These are phyloP conservation scores for Xylaria sp. DNA, from an alignment of 2,329 filamentous ascomycete species.

Conservation along the genomic window DNA sequence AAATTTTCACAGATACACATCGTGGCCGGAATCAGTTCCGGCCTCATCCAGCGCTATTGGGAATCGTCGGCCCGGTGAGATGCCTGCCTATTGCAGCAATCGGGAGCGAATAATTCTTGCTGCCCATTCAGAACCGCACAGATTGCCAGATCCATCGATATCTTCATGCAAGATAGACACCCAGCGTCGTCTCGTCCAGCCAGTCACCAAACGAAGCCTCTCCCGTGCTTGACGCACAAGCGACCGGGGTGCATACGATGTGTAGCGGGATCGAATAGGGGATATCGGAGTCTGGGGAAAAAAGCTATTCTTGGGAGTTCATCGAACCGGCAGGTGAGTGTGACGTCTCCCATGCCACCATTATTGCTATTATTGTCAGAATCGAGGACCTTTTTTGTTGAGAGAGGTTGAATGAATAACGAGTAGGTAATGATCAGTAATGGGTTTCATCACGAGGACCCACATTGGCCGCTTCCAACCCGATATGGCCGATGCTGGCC, in stretches of 20 bases:
- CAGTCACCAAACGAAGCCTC: constrained; percentile 4
- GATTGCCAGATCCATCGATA: background rate
- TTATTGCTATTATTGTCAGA: background rate
- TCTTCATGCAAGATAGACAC: background rate
- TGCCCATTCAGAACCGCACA: background rate
- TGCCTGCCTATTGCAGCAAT: constrained; percentile 1
- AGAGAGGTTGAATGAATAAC: background rate
- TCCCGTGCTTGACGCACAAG: background rate
- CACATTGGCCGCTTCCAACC: constrained; percentile 12
- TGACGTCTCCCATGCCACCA: background rate
- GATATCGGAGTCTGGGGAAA: background rate
- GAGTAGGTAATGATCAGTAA: constrained; percentile 19
- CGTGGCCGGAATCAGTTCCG: constrained; percentile 35
- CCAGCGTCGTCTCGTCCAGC: background rate
- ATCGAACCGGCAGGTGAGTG: background rate
- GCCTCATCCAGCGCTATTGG: constrained; percentile 23
- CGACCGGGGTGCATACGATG: background rate
- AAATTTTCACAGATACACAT: constrained; percentile 26
- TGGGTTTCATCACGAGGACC: constrained; percentile 8
- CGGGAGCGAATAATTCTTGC: constrained; percentile 3
- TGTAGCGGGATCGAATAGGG: background rate
- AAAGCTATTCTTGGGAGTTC: background rate
- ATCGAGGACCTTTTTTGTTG: background rate
- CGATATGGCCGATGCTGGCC: constrained; percentile 17
- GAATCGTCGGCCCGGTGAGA: constrained; percentile 17